Percentiles rank a stretch among this genome's conserved stretches.
These are phyloP conservation scores for Apiospora rasikravindrae DNA, from an alignment of 2,329 filamentous ascomycete species.

Conservation along the genomic window DNA sequence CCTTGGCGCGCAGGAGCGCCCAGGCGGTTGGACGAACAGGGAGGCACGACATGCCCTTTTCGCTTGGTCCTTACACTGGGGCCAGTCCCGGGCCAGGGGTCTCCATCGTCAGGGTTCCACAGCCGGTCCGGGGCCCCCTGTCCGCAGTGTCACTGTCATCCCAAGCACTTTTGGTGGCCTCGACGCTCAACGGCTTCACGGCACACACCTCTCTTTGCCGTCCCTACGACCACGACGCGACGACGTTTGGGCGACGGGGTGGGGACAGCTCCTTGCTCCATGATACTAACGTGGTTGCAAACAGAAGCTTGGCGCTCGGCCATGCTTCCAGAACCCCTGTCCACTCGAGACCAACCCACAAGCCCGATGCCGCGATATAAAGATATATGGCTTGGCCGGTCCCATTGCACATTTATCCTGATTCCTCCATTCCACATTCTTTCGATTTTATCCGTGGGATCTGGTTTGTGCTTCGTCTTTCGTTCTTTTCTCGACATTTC, in stretches of 20 bases:
- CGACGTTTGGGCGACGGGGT: slow-evolving; percentile 5
- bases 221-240: not conserved
- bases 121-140: not conserved
- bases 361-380: slow-evolving; percentile 10
- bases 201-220: not conserved
- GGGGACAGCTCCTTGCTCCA: slow-evolving; percentile 6
- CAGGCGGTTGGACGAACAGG: slow-evolving; percentile 13
- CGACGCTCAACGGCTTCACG: not conserved
- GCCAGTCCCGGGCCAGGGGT: not conserved
- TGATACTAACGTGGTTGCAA: slow-evolving; percentile 14
- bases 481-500: slow-evolving; percentile 8
- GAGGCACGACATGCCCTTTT: slow-evolving; percentile 4
- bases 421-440: slow-evolving; percentile 16
- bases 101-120: slow-evolving; percentile 1
- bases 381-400: slow-evolving; percentile 16
- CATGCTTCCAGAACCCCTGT: slow-evolving; percentile 14
- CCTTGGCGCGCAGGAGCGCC: not conserved
- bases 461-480: slow-evolving; percentile 17
- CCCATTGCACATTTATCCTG: slow-evolving; percentile 16
- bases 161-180: not conserved
- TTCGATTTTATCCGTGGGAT: slow-evolving; percentile 16
- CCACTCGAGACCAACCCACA: slow-evolving; percentile 4
- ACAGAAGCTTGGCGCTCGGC: slow-evolving; percentile 12
- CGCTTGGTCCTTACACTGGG: slow-evolving; percentile 4
- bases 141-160: slow-evolving; percentile 1